A percentile compares a stretch with the other conserved stretches of the same genome.
Evolutionary conservation across 345 rosid genomes (phyloP).

Genomic region (Gossypium sturtianum): DNA sequence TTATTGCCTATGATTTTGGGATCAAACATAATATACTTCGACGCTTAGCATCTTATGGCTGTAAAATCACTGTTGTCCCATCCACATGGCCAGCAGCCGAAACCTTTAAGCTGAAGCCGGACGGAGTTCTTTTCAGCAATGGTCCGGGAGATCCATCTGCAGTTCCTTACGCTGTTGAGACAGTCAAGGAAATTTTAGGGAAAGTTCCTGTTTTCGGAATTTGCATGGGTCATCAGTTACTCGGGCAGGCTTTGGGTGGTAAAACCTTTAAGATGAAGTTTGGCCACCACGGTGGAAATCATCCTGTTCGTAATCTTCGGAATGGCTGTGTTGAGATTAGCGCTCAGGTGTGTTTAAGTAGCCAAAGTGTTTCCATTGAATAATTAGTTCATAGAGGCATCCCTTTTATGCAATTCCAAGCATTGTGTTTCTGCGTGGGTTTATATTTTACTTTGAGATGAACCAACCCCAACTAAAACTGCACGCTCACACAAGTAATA

Average conservation of each 20-base stretch:
- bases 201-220: constrained; percentile 93
- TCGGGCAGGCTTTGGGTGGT: constrained; percentile 96
- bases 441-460: background rate
- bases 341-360: constrained; percentile 54
- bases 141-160: constrained; percentile 99
- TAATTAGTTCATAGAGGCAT: background rate
- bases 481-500: background rate
- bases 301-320: constrained; percentile 68
- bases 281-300: constrained; percentile 98
- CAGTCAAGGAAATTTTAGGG: constrained; percentile 72
- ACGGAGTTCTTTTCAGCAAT: constrained; percentile 94
- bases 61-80: constrained; percentile 86
- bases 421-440: background rate
- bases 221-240: constrained; percentile 97
- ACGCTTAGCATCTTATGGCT: constrained; percentile 77
- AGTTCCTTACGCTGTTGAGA: constrained; percentile 88
- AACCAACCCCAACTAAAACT: background rate
- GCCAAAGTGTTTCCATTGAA: background rate
- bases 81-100: constrained; percentile 85
- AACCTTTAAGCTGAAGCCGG: constrained; percentile 75
- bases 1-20: constrained; percentile 86
- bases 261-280: constrained; percentile 96
- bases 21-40: constrained; percentile 89
- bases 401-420: background rate
- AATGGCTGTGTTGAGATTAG: constrained; percentile 85